Conservation (phyloP, 331 rosid genomes). For the Stylosanthes scabra region DNA sequence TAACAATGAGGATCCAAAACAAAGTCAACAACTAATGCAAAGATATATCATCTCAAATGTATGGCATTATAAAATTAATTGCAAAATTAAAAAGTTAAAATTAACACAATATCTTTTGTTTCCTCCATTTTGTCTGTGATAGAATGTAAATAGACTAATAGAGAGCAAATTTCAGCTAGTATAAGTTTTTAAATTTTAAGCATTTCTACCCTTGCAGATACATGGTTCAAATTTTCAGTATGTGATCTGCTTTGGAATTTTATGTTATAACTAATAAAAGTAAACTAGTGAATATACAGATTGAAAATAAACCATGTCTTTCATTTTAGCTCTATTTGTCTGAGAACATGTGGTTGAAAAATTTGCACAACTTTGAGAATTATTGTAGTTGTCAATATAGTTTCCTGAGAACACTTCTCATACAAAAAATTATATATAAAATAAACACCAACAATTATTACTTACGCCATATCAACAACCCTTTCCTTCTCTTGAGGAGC, state of each 20-base stretch:
- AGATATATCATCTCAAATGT: not conserved
- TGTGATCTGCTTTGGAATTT: too few relatives aligned
- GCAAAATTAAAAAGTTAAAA: not conserved
- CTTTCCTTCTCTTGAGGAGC: conserved; percentile 97
- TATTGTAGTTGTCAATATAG: not conserved
- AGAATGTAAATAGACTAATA: not conserved
- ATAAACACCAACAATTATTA: conserved; percentile 4
- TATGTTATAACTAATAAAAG: too few relatives aligned
- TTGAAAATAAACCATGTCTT: not conserved
- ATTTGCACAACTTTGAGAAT: not conserved
- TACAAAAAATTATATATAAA: not conserved
- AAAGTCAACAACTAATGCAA: not conserved
- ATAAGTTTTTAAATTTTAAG: not conserved
- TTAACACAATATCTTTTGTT: not conserved
- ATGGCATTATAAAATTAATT: not conserved
- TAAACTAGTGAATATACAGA: not conserved
- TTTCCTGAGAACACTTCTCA: conserved; percentile 6
- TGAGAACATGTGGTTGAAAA: not conserved
- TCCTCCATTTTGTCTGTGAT: not conserved
- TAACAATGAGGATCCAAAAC: too few relatives aligned
- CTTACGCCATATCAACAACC: conserved; percentile 97
- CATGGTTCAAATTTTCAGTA: too few relatives aligned
- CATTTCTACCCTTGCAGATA: not conserved
- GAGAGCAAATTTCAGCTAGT: not conserved
- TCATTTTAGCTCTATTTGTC: not conserved